Evolutionary conservation across 148 eudicot genomes (phyloP), one percentile per base, ranked within the genome.

Genomic region (Heliamphora exappendiculata): DNA sequence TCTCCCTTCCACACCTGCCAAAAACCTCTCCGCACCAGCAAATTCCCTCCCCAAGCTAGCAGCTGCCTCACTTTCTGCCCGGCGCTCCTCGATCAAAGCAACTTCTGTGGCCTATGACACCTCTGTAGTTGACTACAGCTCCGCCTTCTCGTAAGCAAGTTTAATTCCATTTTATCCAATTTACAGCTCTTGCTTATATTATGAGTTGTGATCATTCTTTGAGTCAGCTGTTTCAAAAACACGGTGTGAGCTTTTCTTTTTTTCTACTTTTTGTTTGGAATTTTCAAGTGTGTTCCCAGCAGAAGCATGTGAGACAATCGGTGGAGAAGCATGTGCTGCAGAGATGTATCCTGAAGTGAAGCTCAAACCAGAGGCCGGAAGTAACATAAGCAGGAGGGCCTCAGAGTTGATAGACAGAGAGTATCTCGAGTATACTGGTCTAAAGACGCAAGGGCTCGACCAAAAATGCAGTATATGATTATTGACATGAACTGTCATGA

Each of bases 241-340:
- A n/a, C n/a, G n/a, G n/a, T n/a, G n/a, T n/a, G n/a, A n/a, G n/a
- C n/a, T n/a, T n/a, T n/a, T n/a, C n/a, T n/a, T n/a, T n/a, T 1
- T 64, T 8, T 13, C 7, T 6, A 16, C 68, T 31, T 20, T 20
- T 33, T 24, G 1, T 24, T 20, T 22, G 33, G 1, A 39, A 39
- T 69, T 59, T 50, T 78, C 7, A 76, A 85, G 92, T 73, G 92
- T 91, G 31, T 91, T 87, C 49, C 92, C 87, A 33, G 92, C 92
- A 67, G 91, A 91, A 90, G 94, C 94, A 47, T 91, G 95, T 69
- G 91, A 91, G 70, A 79, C 83, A n/a, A 36, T 84, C 9, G 91
- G 91, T 2, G 90, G 88, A 75, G 90, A 83, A 13, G 87, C 89
- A 22, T 88, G 92, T 76, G 63, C 57, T 51, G 90, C 85, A 4